Conservation (phyloP, 2,329 filamentous ascomycete genomes). For the Sarocladiaceae sp. region DNA sequence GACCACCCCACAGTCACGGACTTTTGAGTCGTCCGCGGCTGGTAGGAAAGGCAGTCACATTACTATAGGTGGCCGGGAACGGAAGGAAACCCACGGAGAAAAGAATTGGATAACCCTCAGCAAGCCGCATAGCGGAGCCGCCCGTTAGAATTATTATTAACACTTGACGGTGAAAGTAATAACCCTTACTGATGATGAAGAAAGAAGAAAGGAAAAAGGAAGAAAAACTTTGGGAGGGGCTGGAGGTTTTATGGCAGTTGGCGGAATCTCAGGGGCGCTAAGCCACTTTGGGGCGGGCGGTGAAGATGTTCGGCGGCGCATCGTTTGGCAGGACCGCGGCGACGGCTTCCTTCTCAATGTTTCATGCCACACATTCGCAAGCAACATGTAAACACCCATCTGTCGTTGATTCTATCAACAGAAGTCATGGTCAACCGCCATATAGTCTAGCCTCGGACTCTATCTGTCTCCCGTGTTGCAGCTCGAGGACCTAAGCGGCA, state of each 20-base stretch:
- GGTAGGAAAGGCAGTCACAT: constrained; percentile 42
- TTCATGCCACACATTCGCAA: too few species aligned
- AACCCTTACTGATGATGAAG: constrained; percentile 39
- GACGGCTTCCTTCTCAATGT: too few species aligned
- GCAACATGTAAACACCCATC: too few species aligned
- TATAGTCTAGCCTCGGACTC: too few species aligned
- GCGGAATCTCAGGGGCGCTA: constrained; percentile 3
- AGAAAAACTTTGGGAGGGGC: constrained; percentile 12
- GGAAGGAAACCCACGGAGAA: constrained; percentile 44
- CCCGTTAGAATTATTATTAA: constrained; percentile 33
- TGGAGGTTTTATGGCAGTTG: constrained; percentile 9
- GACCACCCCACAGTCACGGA: constrained; percentile 45
- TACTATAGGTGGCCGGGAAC: constrained; percentile 48
- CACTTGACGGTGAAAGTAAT: constrained; percentile 46
- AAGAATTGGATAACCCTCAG: constrained; percentile 42
- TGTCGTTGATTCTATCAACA: too few species aligned
- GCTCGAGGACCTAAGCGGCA: background rate
- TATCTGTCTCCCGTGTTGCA: too few species aligned
- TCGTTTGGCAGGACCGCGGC: too few species aligned
- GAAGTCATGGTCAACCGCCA: too few species aligned
- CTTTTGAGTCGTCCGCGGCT: constrained; percentile 36
- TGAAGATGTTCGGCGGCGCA: background rate
- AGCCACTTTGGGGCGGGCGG: constrained; percentile 1
- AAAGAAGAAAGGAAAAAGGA: constrained; percentile 28
- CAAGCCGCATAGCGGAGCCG: constrained; percentile 49